A percentile compares a stretch with the other conserved stretches of the same genome.
Evolutionary conservation across 305 asterid genomes (phyloP).

Genomic region (Solanum hybrid): DNA sequence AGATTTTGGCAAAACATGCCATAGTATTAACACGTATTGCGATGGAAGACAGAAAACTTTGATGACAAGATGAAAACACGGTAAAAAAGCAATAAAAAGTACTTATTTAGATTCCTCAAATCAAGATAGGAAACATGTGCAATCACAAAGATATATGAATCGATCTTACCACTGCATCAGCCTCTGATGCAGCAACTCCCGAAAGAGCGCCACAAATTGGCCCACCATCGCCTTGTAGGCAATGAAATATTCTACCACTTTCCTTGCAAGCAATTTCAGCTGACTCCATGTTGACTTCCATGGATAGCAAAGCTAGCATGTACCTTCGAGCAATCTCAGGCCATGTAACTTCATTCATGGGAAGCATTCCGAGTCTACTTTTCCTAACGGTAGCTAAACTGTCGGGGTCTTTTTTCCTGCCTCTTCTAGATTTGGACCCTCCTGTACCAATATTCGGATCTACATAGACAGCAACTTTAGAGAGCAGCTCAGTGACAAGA

Average conservation of each 20-base stretch:
- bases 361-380: slow-evolving; percentile 58
- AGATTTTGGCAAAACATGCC: neutral
- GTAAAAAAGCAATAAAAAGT: neutral
- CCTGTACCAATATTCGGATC: slow-evolving; percentile 71
- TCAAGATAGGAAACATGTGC: neutral
- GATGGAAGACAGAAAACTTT: neutral
- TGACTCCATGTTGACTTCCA: slow-evolving; percentile 85
- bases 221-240: slow-evolving; percentile 95
- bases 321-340: slow-evolving; percentile 92
- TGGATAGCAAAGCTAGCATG: slow-evolving; percentile 60
- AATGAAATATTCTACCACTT: slow-evolving; percentile 86
- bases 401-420: slow-evolving; percentile 78
- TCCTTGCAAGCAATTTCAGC: slow-evolving; percentile 75
- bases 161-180: slow-evolving; percentile 78
- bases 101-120: neutral
- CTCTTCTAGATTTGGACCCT: slow-evolving; percentile 69
- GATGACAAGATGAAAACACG: neutral
- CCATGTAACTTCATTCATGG: slow-evolving; percentile 91
- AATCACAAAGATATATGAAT: neutral
- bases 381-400: slow-evolving; percentile 53
- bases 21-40: neutral
- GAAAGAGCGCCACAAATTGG: slow-evolving; percentile 80
- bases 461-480: slow-evolving; percentile 65
- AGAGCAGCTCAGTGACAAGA: slow-evolving; percentile 65
- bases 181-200: slow-evolving; percentile 83